Percentiles rank a stretch among this genome's conserved stretches.
These are phyloP conservation scores for Ceriops tagal DNA, from an alignment of 345 rosid genomes.

Conservation along the genomic window DNA sequence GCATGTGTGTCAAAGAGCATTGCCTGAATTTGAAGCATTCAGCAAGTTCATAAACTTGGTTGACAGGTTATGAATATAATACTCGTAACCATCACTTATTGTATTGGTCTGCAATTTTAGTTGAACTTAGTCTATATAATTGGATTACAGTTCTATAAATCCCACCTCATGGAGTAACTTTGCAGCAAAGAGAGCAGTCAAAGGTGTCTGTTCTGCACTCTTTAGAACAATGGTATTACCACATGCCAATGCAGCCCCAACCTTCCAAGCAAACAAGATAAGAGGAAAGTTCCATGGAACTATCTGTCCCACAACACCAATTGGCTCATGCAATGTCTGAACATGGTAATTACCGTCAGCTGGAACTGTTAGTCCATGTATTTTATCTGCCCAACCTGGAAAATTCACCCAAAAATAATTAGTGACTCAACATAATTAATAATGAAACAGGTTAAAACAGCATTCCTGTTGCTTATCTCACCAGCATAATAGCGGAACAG, in stretches of 20 bases:
- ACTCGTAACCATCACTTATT: neutral
- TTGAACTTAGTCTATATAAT: neutral
- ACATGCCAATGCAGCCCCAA: slow-evolving; percentile 30
- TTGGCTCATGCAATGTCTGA: slow-evolving; percentile 26
- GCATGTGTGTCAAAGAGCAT: no score
- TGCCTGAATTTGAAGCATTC: no score
- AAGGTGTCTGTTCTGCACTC: slow-evolving; percentile 33
- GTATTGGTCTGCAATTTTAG: neutral
- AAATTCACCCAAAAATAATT: neutral
- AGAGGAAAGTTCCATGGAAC: slow-evolving; percentile 34
- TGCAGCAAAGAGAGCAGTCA: slow-evolving; percentile 27
- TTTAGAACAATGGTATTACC: slow-evolving; percentile 29
- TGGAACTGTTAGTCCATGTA: slow-evolving; percentile 27
- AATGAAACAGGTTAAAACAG: no score
- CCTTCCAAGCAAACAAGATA: slow-evolving; percentile 32
- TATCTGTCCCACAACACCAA: slow-evolving; percentile 35
- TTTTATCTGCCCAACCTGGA: slow-evolving; percentile 61
- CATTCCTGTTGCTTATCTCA: slow-evolving; percentile 15
- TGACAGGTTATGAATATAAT: no score
- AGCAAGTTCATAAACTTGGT: no score
- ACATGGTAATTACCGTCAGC: slow-evolving; percentile 19
- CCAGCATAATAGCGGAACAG: slow-evolving; percentile 80
- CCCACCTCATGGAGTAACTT: slow-evolving; percentile 23
- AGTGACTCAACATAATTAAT: neutral
- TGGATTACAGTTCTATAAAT: neutral